phyloP scores from a whole-genome alignment of 495 filamentous ascomycete genomes.

The Zalerion maritima region DNA sequence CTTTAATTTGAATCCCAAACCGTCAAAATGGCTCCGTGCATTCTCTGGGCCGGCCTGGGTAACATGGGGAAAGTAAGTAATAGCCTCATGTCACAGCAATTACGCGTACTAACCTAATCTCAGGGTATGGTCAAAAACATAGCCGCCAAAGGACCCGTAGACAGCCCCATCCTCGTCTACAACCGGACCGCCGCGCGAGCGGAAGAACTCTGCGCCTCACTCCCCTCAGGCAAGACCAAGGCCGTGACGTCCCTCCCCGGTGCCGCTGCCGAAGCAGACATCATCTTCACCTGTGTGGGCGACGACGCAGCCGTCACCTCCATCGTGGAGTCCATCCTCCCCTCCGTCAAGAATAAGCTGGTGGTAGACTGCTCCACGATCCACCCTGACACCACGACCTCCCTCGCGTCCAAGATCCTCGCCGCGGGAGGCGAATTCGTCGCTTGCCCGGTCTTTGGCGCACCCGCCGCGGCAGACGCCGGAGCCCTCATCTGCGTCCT shows the following conservation, averaged over 20 bases:
- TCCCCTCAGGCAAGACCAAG: slow-evolving; percentile 41
- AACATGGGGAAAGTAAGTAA: slow-evolving; percentile 75
- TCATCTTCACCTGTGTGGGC: slow-evolving; percentile 74
- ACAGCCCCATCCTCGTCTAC: slow-evolving; percentile 56
- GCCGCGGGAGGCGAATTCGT: slow-evolving; percentile 56
- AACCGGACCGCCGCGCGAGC: slow-evolving; percentile 59
- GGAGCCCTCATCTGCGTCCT: slow-evolving; percentile 66
- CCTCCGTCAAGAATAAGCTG: slow-evolving; percentile 48
- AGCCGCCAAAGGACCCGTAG: slow-evolving; percentile 56
- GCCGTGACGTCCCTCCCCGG: slow-evolving; percentile 47
- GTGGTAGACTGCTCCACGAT: slow-evolving; percentile 83
- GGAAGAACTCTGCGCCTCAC: slow-evolving; percentile 35
- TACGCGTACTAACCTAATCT: slow-evolving; percentile 7
- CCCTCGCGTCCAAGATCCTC: slow-evolving; percentile 37
- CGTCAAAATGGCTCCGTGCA: slow-evolving; percentile 40
- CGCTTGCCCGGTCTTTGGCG: slow-evolving; percentile 70
- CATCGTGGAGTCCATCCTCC: slow-evolving; percentile 38
- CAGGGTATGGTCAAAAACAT: slow-evolving; percentile 83
- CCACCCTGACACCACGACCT: slow-evolving; percentile 65
- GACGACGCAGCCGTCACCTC: slow-evolving; percentile 57
- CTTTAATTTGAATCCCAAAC: neutral
- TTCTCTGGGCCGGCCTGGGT: slow-evolving; percentile 77
- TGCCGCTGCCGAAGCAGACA: slow-evolving; percentile 51
- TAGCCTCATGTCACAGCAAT: neutral
- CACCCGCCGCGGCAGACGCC: slow-evolving; percentile 61